Evolutionary conservation across 345 rosid genomes (phyloP), one percentile per base, ranked within the genome.

Genomic region (Bruguiera gymnorhiza): DNA sequence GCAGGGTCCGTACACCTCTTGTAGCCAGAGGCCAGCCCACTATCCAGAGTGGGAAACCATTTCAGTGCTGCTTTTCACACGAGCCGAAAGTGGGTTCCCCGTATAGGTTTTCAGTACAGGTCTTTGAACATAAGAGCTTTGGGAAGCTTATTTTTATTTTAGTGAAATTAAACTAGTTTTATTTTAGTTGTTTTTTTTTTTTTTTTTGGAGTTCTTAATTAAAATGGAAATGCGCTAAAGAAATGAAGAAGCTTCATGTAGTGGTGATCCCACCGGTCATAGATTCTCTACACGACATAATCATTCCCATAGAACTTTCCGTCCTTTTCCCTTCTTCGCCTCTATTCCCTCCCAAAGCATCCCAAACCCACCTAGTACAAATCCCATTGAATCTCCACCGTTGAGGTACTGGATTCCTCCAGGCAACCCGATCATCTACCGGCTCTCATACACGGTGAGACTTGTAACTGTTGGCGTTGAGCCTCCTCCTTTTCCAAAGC

Each of bases 271-370:
- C 37, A 60, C 8, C 13, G 21, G 2, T 26, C 2, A 31, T 60
- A 65, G 63, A 60, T 63, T 31, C 55, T 31, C 68, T 32, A 13
- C 69, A 62, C 72, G 78, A 74, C 82, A 66, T 34, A 34, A 74
- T 78, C 78, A 74, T 74, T 54, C 13, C 6, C 1, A 46, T 21
- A 46, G 76, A 34, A 65, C 76, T 61, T 34, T 56, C 29, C 27
- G 13, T 29, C 46, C 8, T 53, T 62, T 23, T 23, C 13, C 61
- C 19, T 53, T 24, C 36, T 29, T 60, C 18, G 29, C 57, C 61
- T 57, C 63, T 21, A 70, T 65, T 63, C 0, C 5, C 34, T 32
- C 31, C 48, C 50, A 50, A 39, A 39, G 20, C 6, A 15, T 62
- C 31, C 15, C 7, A 0, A 3, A 5, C 70, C 60, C 5, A 36